Conservation (phyloP, 139 green algal species). For the Haematococcus lacustris region DNA sequence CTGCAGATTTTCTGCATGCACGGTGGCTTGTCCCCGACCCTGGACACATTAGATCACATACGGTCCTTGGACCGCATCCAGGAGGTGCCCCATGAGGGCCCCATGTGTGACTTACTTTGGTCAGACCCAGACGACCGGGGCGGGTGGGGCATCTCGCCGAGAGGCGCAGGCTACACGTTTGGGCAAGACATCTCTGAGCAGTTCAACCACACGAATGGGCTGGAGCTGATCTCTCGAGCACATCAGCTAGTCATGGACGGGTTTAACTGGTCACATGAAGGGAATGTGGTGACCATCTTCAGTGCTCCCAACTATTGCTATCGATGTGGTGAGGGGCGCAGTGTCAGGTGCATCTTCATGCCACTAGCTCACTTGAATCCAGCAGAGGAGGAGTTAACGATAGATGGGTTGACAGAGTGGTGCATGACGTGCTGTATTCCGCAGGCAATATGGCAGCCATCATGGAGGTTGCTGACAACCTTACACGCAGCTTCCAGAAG, state of each 20-base stretch:
- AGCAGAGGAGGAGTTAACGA: too few species aligned
- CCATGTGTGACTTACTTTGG: conserved; percentile 99
- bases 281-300: conserved; percentile 98
- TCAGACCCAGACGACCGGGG: conserved; percentile 93
- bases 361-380: too few species aligned
- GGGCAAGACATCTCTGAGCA: conserved; percentile 95
- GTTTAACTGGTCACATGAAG: conserved; percentile 93
- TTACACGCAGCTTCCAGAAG: conserved; percentile 85
- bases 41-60: conserved; percentile 97
- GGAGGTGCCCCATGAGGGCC: conserved; percentile 93
- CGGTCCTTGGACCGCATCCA: conserved; percentile 86
- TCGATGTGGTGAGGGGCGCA: too few species aligned
- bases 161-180: conserved; percentile 98
- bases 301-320: conserved; percentile 99
- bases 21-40: conserved; percentile 87
- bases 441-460: conserved; percentile 96
- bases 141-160: conserved; percentile 96
- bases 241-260: conserved; percentile 99
- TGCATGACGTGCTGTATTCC: too few species aligned
- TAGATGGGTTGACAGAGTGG: too few species aligned
- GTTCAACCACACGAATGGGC: conserved; percentile 96
- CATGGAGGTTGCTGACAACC: conserved; percentile 94
- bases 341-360: too few species aligned
- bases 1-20: conserved; percentile 96
- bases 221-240: conserved; percentile 91